Evolutionary conservation across 768 basidiomycete species (phyloP), one percentile per base, ranked within the genome.

Genomic region (Aureoboletus auriporus): DNA sequence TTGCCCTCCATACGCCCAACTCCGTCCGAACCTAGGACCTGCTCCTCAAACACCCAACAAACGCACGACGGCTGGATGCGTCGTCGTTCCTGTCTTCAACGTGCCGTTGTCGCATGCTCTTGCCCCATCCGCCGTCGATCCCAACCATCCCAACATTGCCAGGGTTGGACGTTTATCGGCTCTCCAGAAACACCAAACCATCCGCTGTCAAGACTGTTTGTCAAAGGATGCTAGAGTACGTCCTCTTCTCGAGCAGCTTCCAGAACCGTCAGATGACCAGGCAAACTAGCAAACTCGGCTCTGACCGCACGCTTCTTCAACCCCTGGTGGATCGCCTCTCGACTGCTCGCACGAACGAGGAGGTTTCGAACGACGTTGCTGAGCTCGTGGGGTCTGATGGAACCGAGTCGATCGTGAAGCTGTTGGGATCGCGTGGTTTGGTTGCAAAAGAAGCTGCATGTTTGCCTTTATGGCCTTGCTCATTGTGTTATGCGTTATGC

Each of bases 351-450:
- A 68, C 72, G 6, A 75, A 86, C 54, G 89, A 93, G 28, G 80
- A 78, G 17, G 85, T 96, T 28, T 87, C 90, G 27, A 79, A 71
- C 23, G 86, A 90, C 55, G 64, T 96, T 9, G 79, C 78, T 8
- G 93, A 96, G 50, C 70, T 89, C 8, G 64, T 94, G 40, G 95
- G 93, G 2, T 90, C 84, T 62, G 89, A 95, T 42, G 78, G 85
- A 14, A 80, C 96, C 40, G 89, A 89, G 26, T 70, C 93, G 30
- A 81, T 86, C 8, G 78, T 78, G 68, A 78, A 87, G 36, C 75
- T 96, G 26, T 65, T 96, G 2, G 61, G 71, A 14, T 73, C 81
- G 28, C 81, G 93, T 17, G 52, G 56, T 7, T 61, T 65, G 1
- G 60, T 85, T 29, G 71, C 67, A 27, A 55, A 71, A 55, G 71